These are phyloP conservation scores for Babesia gibsoni DNA, from an alignment of 169 alveolate species.

Conservation along the genomic window DNA sequence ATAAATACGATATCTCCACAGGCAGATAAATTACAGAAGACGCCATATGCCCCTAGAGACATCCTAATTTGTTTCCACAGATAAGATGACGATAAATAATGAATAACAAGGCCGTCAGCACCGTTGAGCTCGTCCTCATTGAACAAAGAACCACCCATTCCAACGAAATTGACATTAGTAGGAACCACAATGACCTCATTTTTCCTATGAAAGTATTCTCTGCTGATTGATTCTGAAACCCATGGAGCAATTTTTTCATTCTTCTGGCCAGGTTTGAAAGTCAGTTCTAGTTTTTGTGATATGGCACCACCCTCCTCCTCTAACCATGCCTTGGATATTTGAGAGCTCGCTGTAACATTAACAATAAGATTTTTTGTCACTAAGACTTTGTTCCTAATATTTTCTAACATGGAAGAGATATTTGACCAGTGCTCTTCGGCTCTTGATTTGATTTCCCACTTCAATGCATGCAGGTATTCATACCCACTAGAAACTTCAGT, in stretches of 20 bases:
- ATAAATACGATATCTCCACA: conserved; percentile 57
- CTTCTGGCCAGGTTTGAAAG: neutral
- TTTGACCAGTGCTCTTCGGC: conserved; percentile 68
- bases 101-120: conserved; percentile 62
- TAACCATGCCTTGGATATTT: conserved; percentile 47
- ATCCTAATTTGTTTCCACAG: conserved; percentile 73
- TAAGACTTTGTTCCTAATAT: conserved; percentile 65
- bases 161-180: conserved; percentile 72
- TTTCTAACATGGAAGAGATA: conserved; percentile 49
- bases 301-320: conserved; percentile 10
- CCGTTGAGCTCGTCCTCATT: conserved; percentile 67
- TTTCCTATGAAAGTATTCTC: neutral
- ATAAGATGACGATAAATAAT: conserved; percentile 60
- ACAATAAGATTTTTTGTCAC: conserved; percentile 49
- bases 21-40: conserved; percentile 41
- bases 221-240: conserved; percentile 33
- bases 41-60: conserved; percentile 76
- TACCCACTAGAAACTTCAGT: conserved; percentile 68
- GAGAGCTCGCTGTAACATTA: conserved; percentile 64
- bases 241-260: neutral
- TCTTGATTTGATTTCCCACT: conserved; percentile 50
- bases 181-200: conserved; percentile 62
- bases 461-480: conserved; percentile 49
- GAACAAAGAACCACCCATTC: conserved; percentile 73
- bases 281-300: conserved; percentile 2